Percentiles rank a stretch among this genome's conserved stretches.
Evolutionary conservation across 495 filamentous ascomycete genomes (phyloP).

Genomic region (Darksidea phi): DNA sequence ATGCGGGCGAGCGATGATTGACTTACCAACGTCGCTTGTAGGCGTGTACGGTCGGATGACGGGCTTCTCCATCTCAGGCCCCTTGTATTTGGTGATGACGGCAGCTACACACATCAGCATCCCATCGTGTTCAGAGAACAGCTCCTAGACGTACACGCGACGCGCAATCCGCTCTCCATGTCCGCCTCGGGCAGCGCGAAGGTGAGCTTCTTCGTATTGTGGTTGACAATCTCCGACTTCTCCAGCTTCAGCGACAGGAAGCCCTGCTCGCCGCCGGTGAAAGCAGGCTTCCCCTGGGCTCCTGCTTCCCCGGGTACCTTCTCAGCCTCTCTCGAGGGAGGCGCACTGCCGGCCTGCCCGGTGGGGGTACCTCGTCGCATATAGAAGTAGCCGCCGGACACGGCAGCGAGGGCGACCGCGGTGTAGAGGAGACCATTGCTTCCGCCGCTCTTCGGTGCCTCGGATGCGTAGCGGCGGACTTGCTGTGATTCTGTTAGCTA

Average conservation of each 20-base stretch:
- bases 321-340: constrained; percentile 28
- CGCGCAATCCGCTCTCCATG: constrained; percentile 72
- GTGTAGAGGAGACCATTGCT: constrained; percentile 32
- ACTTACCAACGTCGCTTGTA: constrained; percentile 75
- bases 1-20: constrained; percentile 4
- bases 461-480: constrained; percentile 46
- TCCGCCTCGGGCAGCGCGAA: constrained; percentile 83
- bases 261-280: constrained; percentile 84
- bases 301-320: constrained; percentile 26
- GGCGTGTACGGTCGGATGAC: constrained; percentile 92
- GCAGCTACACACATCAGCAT: constrained; percentile 53
- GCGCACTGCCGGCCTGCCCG: constrained; percentile 13
- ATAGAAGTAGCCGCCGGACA: constrained; percentile 38
- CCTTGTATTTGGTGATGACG: constrained; percentile 83
- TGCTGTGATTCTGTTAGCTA: constrained; percentile 34
- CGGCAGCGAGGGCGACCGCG: constrained; percentile 27
- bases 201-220: constrained; percentile 85
- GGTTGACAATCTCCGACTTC: constrained; percentile 71
- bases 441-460: constrained; percentile 35
- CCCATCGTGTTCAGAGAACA: not conserved
- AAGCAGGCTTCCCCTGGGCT: constrained; percentile 52
- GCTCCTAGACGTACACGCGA: constrained; percentile 61
- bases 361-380: constrained; percentile 16
- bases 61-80: constrained; percentile 72
- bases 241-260: constrained; percentile 78